Evolutionary conservation across 179 eudicot species (phyloP).

Genomic region (Corrigiola litoralis): DNA sequence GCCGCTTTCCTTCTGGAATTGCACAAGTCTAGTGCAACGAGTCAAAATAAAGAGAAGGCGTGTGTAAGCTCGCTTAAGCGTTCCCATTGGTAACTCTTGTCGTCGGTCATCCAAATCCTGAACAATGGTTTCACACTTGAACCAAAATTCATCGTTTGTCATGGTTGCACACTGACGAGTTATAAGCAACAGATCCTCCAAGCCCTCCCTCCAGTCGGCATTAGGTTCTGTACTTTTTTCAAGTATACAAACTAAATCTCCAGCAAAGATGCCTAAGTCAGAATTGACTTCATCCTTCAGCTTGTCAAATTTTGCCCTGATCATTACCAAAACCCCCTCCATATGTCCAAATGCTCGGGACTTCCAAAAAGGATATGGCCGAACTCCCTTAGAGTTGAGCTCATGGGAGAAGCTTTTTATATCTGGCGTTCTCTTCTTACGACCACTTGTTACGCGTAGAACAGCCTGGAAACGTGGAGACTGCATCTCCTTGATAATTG

Average conservation of each 20-base stretch:
- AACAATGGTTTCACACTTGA: slow-evolving; percentile 82
- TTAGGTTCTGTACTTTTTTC: slow-evolving; percentile 51
- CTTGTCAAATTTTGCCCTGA: slow-evolving; percentile 81
- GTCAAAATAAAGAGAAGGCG: slow-evolving; percentile 90
- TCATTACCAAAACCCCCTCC: slow-evolving; percentile 86
- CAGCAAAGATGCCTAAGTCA: slow-evolving; percentile 92
- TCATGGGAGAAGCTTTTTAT: slow-evolving; percentile 99
- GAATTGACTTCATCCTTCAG: slow-evolving; percentile 86
- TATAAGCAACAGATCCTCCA: slow-evolving; percentile 77
- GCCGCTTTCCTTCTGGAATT: slow-evolving; percentile 85
- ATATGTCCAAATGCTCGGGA: slow-evolving; percentile 78
- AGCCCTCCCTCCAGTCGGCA: slow-evolving; percentile 63
- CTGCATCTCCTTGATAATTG: slow-evolving; percentile 87
- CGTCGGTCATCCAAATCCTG: slow-evolving; percentile 87
- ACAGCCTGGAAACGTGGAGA: slow-evolving; percentile 94
- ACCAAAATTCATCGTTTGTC: slow-evolving; percentile 83
- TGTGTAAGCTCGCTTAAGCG: slow-evolving; percentile 75
- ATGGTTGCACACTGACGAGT: slow-evolving; percentile 84
- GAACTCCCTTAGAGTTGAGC: slow-evolving; percentile 95
- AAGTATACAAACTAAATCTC: slow-evolving; percentile 73
- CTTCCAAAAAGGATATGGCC: slow-evolving; percentile 79
- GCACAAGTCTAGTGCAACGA: slow-evolving; percentile 90
- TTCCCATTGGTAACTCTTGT: slow-evolving; percentile 84
- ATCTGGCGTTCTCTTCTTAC: slow-evolving; percentile 69
- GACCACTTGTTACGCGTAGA: slow-evolving; percentile 79